Base-by-base conservation (phyloP, 2,329 filamentous ascomycete species). In the Colletotrichum liaoningense region DNA sequence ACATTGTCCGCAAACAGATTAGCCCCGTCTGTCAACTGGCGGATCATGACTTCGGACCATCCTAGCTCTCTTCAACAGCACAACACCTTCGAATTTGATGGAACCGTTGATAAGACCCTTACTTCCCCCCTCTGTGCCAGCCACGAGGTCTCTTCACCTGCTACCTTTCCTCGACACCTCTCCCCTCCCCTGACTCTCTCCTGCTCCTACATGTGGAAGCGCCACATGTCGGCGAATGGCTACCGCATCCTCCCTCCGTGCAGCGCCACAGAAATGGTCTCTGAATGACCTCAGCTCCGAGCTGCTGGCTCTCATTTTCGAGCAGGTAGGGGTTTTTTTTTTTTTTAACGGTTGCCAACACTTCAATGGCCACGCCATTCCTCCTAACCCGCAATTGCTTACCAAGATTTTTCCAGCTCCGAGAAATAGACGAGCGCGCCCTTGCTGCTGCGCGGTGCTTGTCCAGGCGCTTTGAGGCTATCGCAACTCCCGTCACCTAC, bases 401-500 rank as follows among this genome's bases (percentile, higher is more conserved):
- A 76, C 12, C 65, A 42, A 35, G 56, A 4, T 22, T 9, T 9
- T 42, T 73, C 8, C 67, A 87, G 86, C 80, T 87, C 67, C 79
- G 80, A 70, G 81, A 83, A 54, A 77, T 83, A 68, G 83, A 86
- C 69, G 42, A 69, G 12, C 63, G 72, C 30, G 80, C 84, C 14
- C 75, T 86, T 42, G 77, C 78, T 24, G 74, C 76, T 49, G 78
- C 80, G 65, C 84, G 85, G n/a, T 76, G 80, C 63, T 76, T 84
- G 26, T 87, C 83, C 52, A 81, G 76, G 63, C 80, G 82, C 42
- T 81, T 87, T 59, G 78, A 86, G 67, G 79, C 79, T 19, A 82
- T 87, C 54, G 81, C 82, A 52, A 85, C 82, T 12, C 86, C 86
- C 0, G 81, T 87, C 26, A 77, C 79, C 52, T 88, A 87, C 76